Base-by-base conservation (phyloP, 1,139 yeast species). In the Candida mesenterica region DNA sequence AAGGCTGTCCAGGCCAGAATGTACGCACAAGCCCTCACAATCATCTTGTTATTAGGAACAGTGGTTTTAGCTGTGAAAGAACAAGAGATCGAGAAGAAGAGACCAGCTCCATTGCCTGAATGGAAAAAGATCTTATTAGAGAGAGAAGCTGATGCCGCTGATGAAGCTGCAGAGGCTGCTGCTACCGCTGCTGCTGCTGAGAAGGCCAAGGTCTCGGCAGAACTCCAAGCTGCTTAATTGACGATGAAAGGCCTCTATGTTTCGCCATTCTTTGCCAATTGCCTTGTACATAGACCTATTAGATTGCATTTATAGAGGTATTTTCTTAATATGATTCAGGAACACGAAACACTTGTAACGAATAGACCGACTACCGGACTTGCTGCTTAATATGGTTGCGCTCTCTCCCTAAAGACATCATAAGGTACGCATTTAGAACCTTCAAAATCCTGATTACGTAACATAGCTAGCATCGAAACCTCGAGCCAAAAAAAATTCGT, bases 1-100 rank as follows among this genome's bases (percentile, higher is more conserved):
- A 89, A 88, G 61, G 78, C 87, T 26, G 96, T 87, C 20, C 95
- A 86, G 59, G 96, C 96, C 19, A 82, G 96, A 75, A 88, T 88
- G 82, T 87, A 87, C 57, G 96, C 96, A 6, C 96, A 88, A 62
- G 89, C 85, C 43, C 65, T 86, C 40, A 80, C 90, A 2, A 82
- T 82, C 39, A 69, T 75, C 7, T 65, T 84, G 42, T 65, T 83
- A 47, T 62, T 84, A 44, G 82, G 79, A 24, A 77, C 89, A 3
- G 69, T 83, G 47, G 76, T 80, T 32, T 65, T 83, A 49, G 69
- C 80, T 27, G 68, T 79, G 62, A 79, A 75, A 47, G 90, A 83
- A 51, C 78, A 75, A 46, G 77, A 79, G 49, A 49, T 65, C 38
- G 60, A 58, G 33, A 61, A 62, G 47, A 39, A 45, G 24, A 54